phyloP scores from a whole-genome alignment of 208 protist genomes.

The Leishmania aethiopica region DNA sequence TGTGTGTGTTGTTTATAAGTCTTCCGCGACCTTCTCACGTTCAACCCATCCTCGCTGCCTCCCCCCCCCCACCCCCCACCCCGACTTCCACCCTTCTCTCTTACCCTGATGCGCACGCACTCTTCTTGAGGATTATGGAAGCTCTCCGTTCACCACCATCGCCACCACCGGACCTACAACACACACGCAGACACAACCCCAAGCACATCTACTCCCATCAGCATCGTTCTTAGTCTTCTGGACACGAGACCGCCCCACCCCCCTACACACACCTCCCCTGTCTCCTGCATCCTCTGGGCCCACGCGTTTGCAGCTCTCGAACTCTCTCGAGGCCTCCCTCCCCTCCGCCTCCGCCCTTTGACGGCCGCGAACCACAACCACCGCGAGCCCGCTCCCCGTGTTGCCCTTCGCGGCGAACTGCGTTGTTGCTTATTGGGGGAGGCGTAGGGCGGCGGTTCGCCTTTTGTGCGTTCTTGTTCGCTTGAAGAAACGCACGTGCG shows the following conservation, averaged over 20 bases:
- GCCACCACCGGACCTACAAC: background rate
- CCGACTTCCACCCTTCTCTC: background rate
- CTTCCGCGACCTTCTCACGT: background rate
- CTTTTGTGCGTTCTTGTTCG: constrained; percentile 3
- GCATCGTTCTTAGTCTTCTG: background rate
- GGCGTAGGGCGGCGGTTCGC: background rate
- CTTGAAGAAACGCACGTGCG: background rate
- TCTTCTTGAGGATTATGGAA: background rate
- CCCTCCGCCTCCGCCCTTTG: background rate
- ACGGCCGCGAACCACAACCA: background rate
- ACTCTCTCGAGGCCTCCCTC: background rate
- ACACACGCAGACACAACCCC: background rate
- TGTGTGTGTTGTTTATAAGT: background rate
- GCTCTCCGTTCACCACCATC: background rate
- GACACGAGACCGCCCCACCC: background rate
- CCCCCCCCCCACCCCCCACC: background rate
- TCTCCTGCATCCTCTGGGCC: background rate
- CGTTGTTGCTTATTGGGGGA: background rate
- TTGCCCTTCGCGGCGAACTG: no score
- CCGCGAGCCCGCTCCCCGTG: no score
- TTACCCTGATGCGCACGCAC: background rate
- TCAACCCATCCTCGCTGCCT: background rate
- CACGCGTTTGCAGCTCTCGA: background rate
- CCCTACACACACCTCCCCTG: background rate
- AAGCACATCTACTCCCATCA: background rate